Base-by-base conservation (phyloP, 176 grass and related monocot genomes). In the Oryza brachyantha region DNA sequence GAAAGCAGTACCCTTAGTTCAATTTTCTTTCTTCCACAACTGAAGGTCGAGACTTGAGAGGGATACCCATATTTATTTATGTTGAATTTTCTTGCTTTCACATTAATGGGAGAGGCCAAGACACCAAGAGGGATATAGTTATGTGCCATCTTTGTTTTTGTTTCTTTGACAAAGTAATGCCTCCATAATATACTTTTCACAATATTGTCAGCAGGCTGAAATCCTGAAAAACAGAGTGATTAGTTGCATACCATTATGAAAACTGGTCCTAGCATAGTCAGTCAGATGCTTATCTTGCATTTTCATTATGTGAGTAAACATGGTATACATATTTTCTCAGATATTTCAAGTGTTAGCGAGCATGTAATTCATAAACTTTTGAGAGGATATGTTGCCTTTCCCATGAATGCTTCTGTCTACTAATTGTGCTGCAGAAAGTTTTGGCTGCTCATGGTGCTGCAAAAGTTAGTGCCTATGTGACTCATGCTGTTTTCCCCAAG, bases 381-480 rank as follows among this genome's bases (percentile, higher is more conserved):
- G 42, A 10, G 28, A 8, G 32, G 31, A 34, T n/a, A 74, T 84
- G 11, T 19, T 50, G 37, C 29, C 32, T 52, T 38, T 34, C 1
- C 36, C 64, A 76, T 74, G 4, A n/a, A 46, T 26, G 48, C 22
- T 61, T 37, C 6, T 28, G 0, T 54, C 0, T 57, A n/a, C 54
- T 13, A 26, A 72, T 28, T 75, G 5, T 84, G 10, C 75, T 58
- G 36, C 64, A 88, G 81, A 88, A 88, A 84, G 86, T 88, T 84
- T 55, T 88, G 27, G 64, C 81, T 80, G 77, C 55, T 42, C 81
- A 94, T 55, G 94, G 94, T n/a, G 94, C 94, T 13, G 45, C 82
- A 72, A 97, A 90, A 89, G 83, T 97, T 52, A 97, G 91, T 57
- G 91, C 95, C n/a, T 97, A 94, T 80, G 95, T 94, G 31, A 97